Base-by-base conservation (phyloP, 768 basidiomycete genomes). In the Kwoniella dejecticola region DNA sequence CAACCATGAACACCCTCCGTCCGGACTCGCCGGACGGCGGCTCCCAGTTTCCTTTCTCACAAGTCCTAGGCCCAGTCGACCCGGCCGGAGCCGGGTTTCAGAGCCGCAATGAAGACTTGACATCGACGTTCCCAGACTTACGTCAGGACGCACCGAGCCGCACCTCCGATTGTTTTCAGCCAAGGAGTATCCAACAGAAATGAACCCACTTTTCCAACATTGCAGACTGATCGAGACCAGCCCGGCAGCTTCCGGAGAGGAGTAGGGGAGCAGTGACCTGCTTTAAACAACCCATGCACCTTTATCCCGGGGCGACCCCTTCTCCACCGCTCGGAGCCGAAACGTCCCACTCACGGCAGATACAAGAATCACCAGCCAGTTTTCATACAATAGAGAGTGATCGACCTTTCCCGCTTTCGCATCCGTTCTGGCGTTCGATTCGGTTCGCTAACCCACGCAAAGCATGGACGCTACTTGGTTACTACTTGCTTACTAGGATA, bases 11-110 rank as follows among this genome's bases (percentile, higher is more conserved):
- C 3, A 49, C 13, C 21, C 21, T 49, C 47, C 12, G 47, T 13
- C 47, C 10, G 26, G n/a, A 26, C 24, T 11, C 23, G 21, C 23
- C 45, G 23, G 10, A 4, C 45, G 12, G 61, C 53, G 57, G 72
- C 81, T 81, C 81, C 81, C 75, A 81, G 78, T 79, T 81, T 81
- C 80, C 79, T 70, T 76, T 76, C 81, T 81, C 82, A 82, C 82
- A 82, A 77, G 76, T 79, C 81, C 81, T 79, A 79, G 64, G 68
- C 65, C 46, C 64, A 68, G 73, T 70, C 78, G 73, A 64, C 75
- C 68, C 57, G 66, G 75, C 77, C 68, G 70, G 62, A 49, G 64
- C 75, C 77, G 64, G 63, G 59, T 62, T 74, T 80, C 74, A 68
- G 66, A 64, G 66, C 74, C 76, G 73, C 66, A 60, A 52, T 71